A percentile compares a stretch with the other conserved stretches of the same genome.
These are phyloP conservation scores for Penicillium atrosanguineum DNA, from an alignment of 495 filamentous ascomycete genomes.

Conservation along the genomic window DNA sequence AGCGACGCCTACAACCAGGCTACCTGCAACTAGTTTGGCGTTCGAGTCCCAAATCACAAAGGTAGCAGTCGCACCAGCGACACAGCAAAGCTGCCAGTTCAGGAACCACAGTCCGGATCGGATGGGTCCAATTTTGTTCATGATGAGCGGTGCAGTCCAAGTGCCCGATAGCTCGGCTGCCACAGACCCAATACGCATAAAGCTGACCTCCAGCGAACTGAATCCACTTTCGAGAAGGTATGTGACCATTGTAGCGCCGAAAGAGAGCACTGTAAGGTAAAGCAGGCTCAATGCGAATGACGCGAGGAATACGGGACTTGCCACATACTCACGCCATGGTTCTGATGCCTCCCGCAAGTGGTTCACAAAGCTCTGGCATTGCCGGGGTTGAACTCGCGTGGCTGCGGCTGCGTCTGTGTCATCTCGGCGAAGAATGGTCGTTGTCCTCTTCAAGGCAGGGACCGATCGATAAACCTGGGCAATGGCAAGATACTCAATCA, in stretches of 20 bases:
- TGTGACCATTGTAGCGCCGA: constrained; percentile 58
- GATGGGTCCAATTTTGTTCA: constrained; percentile 53
- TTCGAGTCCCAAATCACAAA: constrained; percentile 37
- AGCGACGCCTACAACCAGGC: constrained; percentile 50
- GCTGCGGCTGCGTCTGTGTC: constrained; percentile 3
- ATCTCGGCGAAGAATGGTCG: not conserved
- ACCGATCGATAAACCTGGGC: constrained; percentile 45
- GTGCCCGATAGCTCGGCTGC: constrained; percentile 49
- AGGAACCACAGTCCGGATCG: constrained; percentile 62
- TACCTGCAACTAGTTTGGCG: constrained; percentile 36
- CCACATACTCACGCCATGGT: constrained; percentile 41
- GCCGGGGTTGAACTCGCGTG: not conserved
- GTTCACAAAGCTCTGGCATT: not conserved
- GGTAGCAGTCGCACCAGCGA: constrained; percentile 40
- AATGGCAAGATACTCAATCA: constrained; percentile 59
- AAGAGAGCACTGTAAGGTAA: constrained; percentile 59
- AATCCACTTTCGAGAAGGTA: constrained; percentile 57
- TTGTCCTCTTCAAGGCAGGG: constrained; percentile 30
- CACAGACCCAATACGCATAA: constrained; percentile 51
- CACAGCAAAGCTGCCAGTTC: constrained; percentile 57
- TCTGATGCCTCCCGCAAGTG: constrained; percentile 12
- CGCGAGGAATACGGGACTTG: constrained; percentile 46
- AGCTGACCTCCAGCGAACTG: constrained; percentile 49
- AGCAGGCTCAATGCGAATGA: constrained; percentile 55
- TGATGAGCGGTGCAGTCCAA: constrained; percentile 50